Evolutionary conservation across 2,329 filamentous ascomycete genomes (phyloP).

Genomic region (Periconia digitata): DNA sequence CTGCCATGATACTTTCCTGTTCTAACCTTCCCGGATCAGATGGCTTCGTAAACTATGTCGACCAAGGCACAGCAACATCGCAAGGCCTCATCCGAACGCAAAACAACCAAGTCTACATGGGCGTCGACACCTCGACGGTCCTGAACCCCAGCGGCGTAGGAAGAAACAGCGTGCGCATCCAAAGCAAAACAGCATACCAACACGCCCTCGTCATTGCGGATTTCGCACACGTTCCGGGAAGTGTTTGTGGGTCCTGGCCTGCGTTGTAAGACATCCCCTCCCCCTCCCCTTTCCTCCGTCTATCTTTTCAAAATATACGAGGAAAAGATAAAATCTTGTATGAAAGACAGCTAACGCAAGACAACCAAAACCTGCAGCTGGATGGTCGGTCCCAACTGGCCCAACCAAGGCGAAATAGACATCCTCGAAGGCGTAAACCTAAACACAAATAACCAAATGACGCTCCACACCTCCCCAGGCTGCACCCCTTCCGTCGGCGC

Average conservation of each 20-base stretch:
- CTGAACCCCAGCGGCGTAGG: conserved; percentile 38
- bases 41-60: conserved; percentile 44
- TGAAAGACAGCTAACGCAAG: no score
- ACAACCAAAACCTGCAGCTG: conserved; percentile 29
- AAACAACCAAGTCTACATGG: conserved; percentile 42
- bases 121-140: conserved; percentile 34
- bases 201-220: conserved; percentile 43
- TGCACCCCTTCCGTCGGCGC: conserved; percentile 35
- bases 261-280: conserved; percentile 31
- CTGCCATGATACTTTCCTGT: background rate
- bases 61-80: conserved; percentile 32
- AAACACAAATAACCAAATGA: conserved; percentile 40
- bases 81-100: conserved; percentile 35
- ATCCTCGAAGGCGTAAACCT: conserved; percentile 43
- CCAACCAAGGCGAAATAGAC: conserved; percentile 41
- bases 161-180: conserved; percentile 39
- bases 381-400: conserved; percentile 45
- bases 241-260: conserved; percentile 43
- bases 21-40: conserved; percentile 14
- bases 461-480: conserved; percentile 40
- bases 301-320: no score
- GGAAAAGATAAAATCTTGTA: no score
- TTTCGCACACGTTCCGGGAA: conserved; percentile 43
- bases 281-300: no score
- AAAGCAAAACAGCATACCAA: conserved; percentile 41